These are phyloP conservation scores for Kluyveromyces lactis DNA, from an alignment of 805 yeast genomes.

Conservation along the genomic window DNA sequence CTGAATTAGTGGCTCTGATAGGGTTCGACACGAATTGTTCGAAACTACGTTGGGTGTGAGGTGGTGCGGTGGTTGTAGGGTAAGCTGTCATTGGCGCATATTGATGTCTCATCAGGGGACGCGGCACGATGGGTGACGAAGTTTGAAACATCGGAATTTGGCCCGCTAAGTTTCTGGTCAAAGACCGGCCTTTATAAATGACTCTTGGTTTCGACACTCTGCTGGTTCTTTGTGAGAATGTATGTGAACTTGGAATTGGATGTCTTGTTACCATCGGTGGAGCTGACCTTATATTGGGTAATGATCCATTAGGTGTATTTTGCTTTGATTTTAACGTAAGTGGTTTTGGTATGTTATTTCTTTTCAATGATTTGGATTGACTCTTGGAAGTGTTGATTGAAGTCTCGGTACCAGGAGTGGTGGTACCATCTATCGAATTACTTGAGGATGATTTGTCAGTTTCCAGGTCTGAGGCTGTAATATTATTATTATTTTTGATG, in stretches of 20 bases:
- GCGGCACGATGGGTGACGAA: slow-evolving; percentile 1
- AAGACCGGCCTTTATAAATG: slow-evolving; percentile 1
- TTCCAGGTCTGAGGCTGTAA: no score
- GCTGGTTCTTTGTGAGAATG: not conserved
- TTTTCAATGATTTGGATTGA: slow-evolving; percentile 14
- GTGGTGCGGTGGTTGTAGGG: not conserved
- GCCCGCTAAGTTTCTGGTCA: not conserved
- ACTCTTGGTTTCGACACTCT: slow-evolving; percentile 3
- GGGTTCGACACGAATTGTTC: not conserved
- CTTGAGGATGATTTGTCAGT: not conserved
- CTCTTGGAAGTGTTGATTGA: not conserved
- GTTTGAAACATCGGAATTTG: not conserved
- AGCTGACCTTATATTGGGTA: not conserved
- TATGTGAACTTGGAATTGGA: not conserved
- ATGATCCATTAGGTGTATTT: not conserved
- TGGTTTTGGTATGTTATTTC: slow-evolving; percentile 23
- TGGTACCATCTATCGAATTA: slow-evolving; percentile 2
- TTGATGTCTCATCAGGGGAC: not conserved
- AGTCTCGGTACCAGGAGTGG: not conserved
- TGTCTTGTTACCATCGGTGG: slow-evolving; percentile 2
- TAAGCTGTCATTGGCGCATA: not conserved
- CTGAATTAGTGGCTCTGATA: not conserved
- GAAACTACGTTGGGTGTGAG: not conserved
- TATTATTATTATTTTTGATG: not conserved
- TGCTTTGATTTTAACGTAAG: slow-evolving; percentile 8